Conservation (phyloP, 257 asterid genomes). For the Verbascum thapsus region DNA sequence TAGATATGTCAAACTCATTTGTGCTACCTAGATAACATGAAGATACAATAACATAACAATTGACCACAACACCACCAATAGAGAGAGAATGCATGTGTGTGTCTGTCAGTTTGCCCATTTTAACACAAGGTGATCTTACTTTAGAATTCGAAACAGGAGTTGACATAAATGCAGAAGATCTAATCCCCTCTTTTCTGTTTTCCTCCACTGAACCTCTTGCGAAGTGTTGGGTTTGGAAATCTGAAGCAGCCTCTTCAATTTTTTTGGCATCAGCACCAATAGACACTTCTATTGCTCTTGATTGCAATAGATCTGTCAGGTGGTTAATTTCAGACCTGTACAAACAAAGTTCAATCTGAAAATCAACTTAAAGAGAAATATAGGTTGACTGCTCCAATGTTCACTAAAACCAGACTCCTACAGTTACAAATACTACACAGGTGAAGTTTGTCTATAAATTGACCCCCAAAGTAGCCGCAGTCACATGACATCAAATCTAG, state of each 20-base stretch:
- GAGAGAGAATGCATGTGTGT: background rate
- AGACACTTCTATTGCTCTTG: slow-evolving; percentile 58
- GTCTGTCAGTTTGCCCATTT: no score
- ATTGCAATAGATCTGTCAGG: slow-evolving; percentile 69
- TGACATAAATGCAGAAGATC: slow-evolving; percentile 39
- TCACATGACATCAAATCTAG: no score
- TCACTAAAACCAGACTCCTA: background rate
- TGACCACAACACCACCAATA: slow-evolving; percentile 7
- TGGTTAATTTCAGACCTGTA: slow-evolving; percentile 79
- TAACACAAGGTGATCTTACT: slow-evolving; percentile 47
- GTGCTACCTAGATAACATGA: slow-evolving; percentile 1
- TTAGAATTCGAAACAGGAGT: slow-evolving; percentile 42
- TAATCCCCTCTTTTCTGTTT: slow-evolving; percentile 35
- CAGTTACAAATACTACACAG: background rate
- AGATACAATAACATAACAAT: slow-evolving; percentile 7
- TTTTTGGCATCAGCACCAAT: slow-evolving; percentile 32
- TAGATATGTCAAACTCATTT: slow-evolving; percentile 32
- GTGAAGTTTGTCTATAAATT: no score
- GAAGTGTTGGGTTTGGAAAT: slow-evolving; percentile 39
- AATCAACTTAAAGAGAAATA: slow-evolving; percentile 3
- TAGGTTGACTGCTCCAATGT: background rate
- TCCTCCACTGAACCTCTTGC: slow-evolving; percentile 39
- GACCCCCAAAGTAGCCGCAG: no score
- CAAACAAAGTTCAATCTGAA: slow-evolving; percentile 5
- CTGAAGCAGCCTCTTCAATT: slow-evolving; percentile 37